A percentile compares a stretch with the other conserved stretches of the same genome.
phyloP scores from a whole-genome alignment of 2,329 filamentous ascomycete species.

The Diaporthe ilicicola region DNA sequence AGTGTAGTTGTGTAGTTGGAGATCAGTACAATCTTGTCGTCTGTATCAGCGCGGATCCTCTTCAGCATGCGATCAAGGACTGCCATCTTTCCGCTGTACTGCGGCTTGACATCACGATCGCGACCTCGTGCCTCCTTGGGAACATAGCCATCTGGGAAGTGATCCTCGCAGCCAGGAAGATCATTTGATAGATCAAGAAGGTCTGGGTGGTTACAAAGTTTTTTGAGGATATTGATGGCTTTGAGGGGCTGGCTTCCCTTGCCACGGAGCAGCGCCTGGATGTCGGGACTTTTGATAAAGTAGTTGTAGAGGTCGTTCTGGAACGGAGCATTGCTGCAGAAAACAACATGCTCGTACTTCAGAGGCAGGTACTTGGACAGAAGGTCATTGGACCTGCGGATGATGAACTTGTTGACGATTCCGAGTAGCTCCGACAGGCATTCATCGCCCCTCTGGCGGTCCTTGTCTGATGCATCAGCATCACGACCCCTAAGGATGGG shows the following conservation, averaged over 20 bases:
- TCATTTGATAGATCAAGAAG: conserved; percentile 84
- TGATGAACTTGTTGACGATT: conserved; percentile 98
- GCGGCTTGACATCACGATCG: conserved; percentile 90
- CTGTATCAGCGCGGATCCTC: conserved; percentile 92
- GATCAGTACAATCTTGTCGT: conserved; percentile 99
- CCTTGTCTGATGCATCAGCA: conserved; percentile 84
- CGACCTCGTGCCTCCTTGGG: conserved; percentile 87
- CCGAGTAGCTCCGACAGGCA: conserved; percentile 81
- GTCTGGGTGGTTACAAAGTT: conserved; percentile 97
- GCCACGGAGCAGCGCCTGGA: conserved; percentile 88
- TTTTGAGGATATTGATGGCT: conserved; percentile 96
- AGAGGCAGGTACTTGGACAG: conserved; percentile 96
- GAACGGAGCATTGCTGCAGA: conserved; percentile 93
- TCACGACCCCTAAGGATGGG: conserved; percentile 93
- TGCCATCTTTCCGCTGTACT: conserved; percentile 98
- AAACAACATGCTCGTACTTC: conserved; percentile 99
- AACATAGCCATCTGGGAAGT: conserved; percentile 86
- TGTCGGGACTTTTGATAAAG: conserved; percentile 95
- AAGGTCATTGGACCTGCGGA: conserved; percentile 96
- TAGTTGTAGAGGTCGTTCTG: conserved; percentile 95
- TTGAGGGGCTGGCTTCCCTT: conserved; percentile 97
- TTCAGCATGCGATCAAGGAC: conserved; percentile 98
- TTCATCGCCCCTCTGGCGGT: conserved; percentile 84
- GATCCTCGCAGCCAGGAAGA: conserved; percentile 83
- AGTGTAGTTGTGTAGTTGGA: conserved; percentile 98